Percentiles rank a stretch among this genome's conserved stretches.
Evolutionary conservation across 306 rosid genomes (phyloP).

Genomic region (Arachis hypogaea): DNA sequence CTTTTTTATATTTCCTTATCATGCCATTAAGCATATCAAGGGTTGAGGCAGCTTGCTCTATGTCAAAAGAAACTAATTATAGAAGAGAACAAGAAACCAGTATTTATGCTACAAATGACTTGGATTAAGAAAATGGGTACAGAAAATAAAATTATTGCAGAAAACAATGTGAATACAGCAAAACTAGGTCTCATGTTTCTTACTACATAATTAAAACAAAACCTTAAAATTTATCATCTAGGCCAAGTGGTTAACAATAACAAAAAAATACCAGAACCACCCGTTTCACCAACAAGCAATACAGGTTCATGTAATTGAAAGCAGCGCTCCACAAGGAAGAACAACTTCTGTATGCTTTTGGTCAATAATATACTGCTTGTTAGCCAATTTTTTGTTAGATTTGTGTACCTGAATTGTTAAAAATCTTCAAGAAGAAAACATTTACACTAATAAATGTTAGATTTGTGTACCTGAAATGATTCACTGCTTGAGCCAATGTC

Average conservation of each 20-base stretch:
- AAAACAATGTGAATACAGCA: neutral
- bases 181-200: neutral
- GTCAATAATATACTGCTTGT: conserved; percentile 65
- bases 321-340: conserved; percentile 84
- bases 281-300: too few species aligned
- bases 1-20: conserved; percentile 52
- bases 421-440: too few species aligned
- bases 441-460: too few species aligned
- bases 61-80: conserved; percentile 69
- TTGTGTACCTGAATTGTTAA: too few species aligned
- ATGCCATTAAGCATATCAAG: conserved; percentile 42
- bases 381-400: neutral
- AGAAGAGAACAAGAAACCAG: conserved; percentile 36
- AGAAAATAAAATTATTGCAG: too few species aligned
- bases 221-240: neutral
- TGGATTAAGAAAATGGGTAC: neutral
- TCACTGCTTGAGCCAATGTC: neutral
- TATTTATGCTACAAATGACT: neutral
- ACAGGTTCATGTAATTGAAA: too few species aligned
- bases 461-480: conserved; percentile 52
- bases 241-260: neutral
- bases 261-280: too few species aligned
- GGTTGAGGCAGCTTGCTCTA: conserved; percentile 50
- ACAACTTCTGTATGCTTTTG: conserved; percentile 73
- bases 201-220: neutral